Evolutionary conservation across 2,329 filamentous ascomycete species (phyloP).

Genomic region (Cladosporium phlei): DNA sequence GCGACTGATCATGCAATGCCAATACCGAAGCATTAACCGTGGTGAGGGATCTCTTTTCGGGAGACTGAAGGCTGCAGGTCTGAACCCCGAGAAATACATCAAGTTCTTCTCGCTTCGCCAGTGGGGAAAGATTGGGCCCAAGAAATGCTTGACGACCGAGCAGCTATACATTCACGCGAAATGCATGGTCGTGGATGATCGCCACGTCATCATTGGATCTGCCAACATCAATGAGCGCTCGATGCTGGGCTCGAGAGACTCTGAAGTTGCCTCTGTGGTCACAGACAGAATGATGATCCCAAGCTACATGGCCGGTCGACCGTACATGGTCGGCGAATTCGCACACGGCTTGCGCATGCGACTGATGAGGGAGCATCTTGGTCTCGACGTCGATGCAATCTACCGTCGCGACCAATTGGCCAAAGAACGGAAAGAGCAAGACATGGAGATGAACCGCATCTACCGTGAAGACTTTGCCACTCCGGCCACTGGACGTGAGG

Average conservation of each 20-base stretch:
- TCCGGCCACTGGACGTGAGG: slow-evolving; percentile 9
- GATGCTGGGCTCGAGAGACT: slow-evolving; percentile 87
- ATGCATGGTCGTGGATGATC: slow-evolving; percentile 91
- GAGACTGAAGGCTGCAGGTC: slow-evolving; percentile 68
- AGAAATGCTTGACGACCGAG: slow-evolving; percentile 81
- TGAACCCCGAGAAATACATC: slow-evolving; percentile 93
- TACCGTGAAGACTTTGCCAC: slow-evolving; percentile 25
- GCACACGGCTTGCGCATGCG: slow-evolving; percentile 88
- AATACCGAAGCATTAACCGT: slow-evolving; percentile 92
- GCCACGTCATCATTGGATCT: slow-evolving; percentile 88
- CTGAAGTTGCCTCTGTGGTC: slow-evolving; percentile 84
- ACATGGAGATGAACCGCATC: slow-evolving; percentile 50
- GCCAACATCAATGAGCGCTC: slow-evolving; percentile 98
- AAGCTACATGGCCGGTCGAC: slow-evolving; percentile 84
- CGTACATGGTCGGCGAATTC: slow-evolving; percentile 86
- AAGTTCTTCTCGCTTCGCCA: slow-evolving; percentile 88
- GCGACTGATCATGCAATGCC: slow-evolving; percentile 91
- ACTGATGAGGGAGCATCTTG: slow-evolving; percentile 93
- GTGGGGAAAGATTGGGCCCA: slow-evolving; percentile 84
- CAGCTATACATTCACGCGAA: slow-evolving; percentile 98
- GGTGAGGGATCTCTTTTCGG: slow-evolving; percentile 91
- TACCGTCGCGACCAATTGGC: slow-evolving; percentile 31
- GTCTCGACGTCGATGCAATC: slow-evolving; percentile 89
- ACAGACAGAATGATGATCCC: slow-evolving; percentile 88
- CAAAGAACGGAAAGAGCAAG: slow-evolving; percentile 48